Evolutionary conservation across 1,284 basidiomycete genomes (phyloP).

Genomic region (Sporisorium scitamineum): DNA sequence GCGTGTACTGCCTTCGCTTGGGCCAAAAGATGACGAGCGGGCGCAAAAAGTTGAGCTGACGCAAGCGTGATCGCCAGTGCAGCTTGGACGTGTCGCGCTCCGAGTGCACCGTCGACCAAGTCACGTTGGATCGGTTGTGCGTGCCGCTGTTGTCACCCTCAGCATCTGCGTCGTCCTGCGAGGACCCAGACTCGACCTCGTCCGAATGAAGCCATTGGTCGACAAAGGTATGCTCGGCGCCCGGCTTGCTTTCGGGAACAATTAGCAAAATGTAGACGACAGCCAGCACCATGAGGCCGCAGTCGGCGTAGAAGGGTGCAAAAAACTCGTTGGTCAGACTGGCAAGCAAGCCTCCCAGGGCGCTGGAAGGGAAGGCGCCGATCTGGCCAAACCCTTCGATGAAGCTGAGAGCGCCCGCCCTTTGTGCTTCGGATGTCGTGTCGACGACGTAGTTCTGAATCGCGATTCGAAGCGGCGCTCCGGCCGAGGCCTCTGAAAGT

Average conservation of each 20-base stretch:
- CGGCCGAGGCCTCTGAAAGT: slow-evolving; percentile 57
- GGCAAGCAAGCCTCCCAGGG: slow-evolving; percentile 58
- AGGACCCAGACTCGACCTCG: slow-evolving; percentile 29
- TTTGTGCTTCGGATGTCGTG: slow-evolving; percentile 54
- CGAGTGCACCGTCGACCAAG: slow-evolving; percentile 37
- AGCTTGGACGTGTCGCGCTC: slow-evolving; percentile 39
- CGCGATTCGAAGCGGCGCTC: slow-evolving; percentile 58
- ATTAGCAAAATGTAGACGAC: slow-evolving; percentile 52
- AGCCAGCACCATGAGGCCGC: slow-evolving; percentile 50
- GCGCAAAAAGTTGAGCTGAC: slow-evolving; percentile 54
- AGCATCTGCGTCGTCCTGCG: slow-evolving; percentile 8
- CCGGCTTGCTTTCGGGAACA: slow-evolving; percentile 59
- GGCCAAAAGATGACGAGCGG: slow-evolving; percentile 59
- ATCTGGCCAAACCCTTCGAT: slow-evolving; percentile 64
- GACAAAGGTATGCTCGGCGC: slow-evolving; percentile 50
- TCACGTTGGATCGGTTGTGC: slow-evolving; percentile 32
- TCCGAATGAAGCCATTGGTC: slow-evolving; percentile 51
- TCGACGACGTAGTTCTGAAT: slow-evolving; percentile 66
- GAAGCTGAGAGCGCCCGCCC: slow-evolving; percentile 59
- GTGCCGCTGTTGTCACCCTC: slow-evolving; percentile 6
- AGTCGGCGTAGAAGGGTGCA: slow-evolving; percentile 62
- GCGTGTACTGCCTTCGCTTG: slow-evolving; percentile 28
- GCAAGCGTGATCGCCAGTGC: slow-evolving; percentile 44
- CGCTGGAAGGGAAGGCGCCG: slow-evolving; percentile 59
- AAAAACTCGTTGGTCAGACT: slow-evolving; percentile 59